phyloP scores from a whole-genome alignment of 768 basidiomycete species.

The Lentinula edodes region DNA sequence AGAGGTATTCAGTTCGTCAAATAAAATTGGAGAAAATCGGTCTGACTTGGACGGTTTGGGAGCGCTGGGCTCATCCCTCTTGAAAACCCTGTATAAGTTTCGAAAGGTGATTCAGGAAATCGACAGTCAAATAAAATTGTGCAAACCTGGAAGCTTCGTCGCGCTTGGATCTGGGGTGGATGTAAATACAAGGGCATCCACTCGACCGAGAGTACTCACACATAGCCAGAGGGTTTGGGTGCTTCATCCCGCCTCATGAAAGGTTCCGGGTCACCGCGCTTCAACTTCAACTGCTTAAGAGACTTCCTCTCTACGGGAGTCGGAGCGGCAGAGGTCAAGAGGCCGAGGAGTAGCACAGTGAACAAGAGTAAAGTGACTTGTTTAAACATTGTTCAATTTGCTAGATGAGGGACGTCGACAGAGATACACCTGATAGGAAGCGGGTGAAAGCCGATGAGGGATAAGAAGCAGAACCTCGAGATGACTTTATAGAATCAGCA shows the following conservation, averaged over 20 bases:
- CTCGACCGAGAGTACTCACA: neutral
- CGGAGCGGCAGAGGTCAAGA: conserved; percentile 15
- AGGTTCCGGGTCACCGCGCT: conserved; percentile 15
- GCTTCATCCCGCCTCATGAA: conserved; percentile 7
- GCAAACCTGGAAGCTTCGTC: conserved; percentile 10
- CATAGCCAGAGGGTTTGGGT: conserved; percentile 4
- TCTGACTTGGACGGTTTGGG: conserved; percentile 15
- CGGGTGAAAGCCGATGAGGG: neutral
- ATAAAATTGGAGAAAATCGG: neutral
- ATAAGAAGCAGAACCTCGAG: no score
- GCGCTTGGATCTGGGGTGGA: conserved; percentile 6
- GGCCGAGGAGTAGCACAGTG: conserved; percentile 17
- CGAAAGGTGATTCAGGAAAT: neutral
- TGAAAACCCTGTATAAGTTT: neutral
- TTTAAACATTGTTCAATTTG: conserved; percentile 10
- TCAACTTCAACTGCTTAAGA: conserved; percentile 22
- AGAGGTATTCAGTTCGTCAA: neutral
- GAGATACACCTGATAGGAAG: neutral
- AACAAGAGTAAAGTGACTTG: conserved; percentile 17
- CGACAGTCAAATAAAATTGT: neutral
- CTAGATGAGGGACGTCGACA: neutral
- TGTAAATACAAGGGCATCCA: no score
- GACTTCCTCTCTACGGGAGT: conserved; percentile 11
- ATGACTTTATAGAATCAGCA: neutral
- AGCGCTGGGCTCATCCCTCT: conserved; percentile 10